Base-by-base conservation (phyloP, 306 rosid genomes). In the Prosopis cineraria region DNA sequence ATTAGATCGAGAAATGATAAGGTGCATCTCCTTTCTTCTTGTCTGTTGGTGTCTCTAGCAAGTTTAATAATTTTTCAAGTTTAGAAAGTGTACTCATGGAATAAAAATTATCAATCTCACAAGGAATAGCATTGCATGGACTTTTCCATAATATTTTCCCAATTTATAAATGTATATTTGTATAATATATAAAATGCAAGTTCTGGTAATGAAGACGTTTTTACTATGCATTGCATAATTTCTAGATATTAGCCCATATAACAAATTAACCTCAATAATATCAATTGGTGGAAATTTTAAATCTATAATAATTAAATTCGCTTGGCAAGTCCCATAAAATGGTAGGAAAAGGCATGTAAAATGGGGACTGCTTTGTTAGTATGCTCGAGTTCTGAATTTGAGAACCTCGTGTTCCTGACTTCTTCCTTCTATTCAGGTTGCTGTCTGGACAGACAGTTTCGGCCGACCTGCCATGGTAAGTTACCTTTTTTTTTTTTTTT, bases 391-490 rank as follows among this genome's bases (percentile, higher is more conserved):
- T 55, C 16, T 33, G 65, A 68, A 36, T 69, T 60, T 43, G 22
- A 58, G 31, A 53, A 34, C 22, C 12, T 36, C 24, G 1, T 6
- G 19, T 60, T 59, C 40, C 7, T 60, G 7, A 39, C 64, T 63
- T 59, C 31, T 81, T 62, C 55, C 62, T 60, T 81, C 62, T 30
- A 7, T 34, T 63, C 12, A 70, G 81, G 63, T 70, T 52, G 52
- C 36, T 74, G 41, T 76, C 36, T 56, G 70, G 74, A 50, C 1
- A 14, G 63, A 52, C 25, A 64, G 74, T 65, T 53, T 68, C 33
- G 72, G 80, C 14, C 47, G 39, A 33, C 83, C 79, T 67, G 68
- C 70, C n/a, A 55, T 55, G 70, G 84, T 80, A 55, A 67, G 65
- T 43, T 71, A 45, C 72, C 16, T 12, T 17, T 74, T 17, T 58